A percentile compares a stretch with the other conserved stretches of the same genome.
phyloP scores from a whole-genome alignment of 2,329 filamentous ascomycete genomes.

The Colletotrichum cuscutae region DNA sequence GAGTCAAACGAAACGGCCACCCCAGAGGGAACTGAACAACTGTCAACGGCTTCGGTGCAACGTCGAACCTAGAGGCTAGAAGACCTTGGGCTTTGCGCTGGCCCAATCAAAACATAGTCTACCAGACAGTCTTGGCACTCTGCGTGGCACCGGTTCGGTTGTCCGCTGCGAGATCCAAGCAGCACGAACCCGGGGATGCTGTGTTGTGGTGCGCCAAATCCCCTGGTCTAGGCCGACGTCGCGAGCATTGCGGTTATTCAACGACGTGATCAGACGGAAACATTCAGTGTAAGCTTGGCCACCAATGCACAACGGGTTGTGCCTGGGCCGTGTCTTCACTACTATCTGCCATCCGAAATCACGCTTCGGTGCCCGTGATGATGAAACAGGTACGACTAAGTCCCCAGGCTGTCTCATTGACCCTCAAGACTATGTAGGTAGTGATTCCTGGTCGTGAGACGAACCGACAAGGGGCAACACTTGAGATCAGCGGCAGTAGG shows the following conservation, averaged over 20 bases:
- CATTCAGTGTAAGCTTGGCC: not conserved
- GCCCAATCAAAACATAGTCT: slow-evolving; percentile 9
- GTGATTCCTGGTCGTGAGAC: not conserved
- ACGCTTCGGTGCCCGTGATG: not conserved
- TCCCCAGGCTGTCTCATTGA: not conserved
- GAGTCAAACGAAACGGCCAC: slow-evolving; percentile 15
- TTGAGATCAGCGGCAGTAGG: not conserved
- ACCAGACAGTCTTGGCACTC: not conserved
- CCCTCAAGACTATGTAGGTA: not conserved
- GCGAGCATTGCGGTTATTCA: not conserved
- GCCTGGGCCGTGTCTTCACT: not conserved
- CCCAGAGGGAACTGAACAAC: slow-evolving; percentile 9
- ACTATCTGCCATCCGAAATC: slow-evolving; percentile 3
- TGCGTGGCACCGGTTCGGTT: slow-evolving; percentile 1
- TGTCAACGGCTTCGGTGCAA: slow-evolving; percentile 15
- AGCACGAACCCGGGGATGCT: slow-evolving; percentile 10
- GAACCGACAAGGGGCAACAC: not conserved
- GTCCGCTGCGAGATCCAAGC: slow-evolving; percentile 24
- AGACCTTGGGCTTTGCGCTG: not conserved
- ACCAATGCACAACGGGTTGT: not conserved
- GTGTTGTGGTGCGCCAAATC: slow-evolving; percentile 6
- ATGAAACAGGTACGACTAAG: not conserved
- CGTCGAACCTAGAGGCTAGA: not conserved
- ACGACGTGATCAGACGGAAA: slow-evolving; percentile 6
- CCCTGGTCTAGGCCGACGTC: not conserved